phyloP scores from a whole-genome alignment of 2,329 filamentous ascomycete genomes.

The Pseudohalonectria lignicola region DNA sequence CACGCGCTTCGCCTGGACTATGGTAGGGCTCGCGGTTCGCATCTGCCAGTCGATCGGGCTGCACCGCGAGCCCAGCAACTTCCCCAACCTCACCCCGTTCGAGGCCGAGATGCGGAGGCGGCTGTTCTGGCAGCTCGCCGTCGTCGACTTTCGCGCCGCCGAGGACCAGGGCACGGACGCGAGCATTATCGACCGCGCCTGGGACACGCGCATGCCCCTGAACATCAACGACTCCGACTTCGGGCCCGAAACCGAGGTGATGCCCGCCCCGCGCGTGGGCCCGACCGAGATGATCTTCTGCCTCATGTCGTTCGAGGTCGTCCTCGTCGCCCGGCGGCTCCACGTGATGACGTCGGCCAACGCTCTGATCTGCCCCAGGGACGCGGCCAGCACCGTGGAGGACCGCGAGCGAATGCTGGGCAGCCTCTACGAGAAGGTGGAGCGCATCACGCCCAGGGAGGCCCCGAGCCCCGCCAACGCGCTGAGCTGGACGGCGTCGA shows the following conservation, averaged over 20 bases:
- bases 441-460: constrained; percentile 40
- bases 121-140: constrained; percentile 50
- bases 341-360: constrained; percentile 23
- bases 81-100: constrained; percentile 42
- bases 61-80: constrained; percentile 44
- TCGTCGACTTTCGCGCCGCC: constrained; percentile 47
- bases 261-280: constrained; percentile 34
- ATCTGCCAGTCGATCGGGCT: constrained; percentile 43
- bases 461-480: constrained; percentile 32
- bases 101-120: constrained; percentile 52
- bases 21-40: constrained; percentile 50
- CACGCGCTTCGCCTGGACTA: constrained; percentile 47
- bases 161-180: constrained; percentile 47
- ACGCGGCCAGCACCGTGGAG: constrained; percentile 22
- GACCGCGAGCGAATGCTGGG: constrained; percentile 26
- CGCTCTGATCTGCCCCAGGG: constrained; percentile 15
- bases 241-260: constrained; percentile 30
- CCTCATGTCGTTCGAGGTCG: constrained; percentile 30
- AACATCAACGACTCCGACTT: constrained; percentile 48
- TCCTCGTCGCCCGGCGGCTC: constrained; percentile 23
- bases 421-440: constrained; percentile 26
- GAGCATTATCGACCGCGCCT: constrained; percentile 30
- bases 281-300: constrained; percentile 41
- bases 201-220: constrained; percentile 41
- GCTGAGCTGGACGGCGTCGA: constrained; percentile 39